Base-by-base conservation (phyloP, 495 filamentous ascomycete genomes). In the Aspergillus steynii region DNA sequence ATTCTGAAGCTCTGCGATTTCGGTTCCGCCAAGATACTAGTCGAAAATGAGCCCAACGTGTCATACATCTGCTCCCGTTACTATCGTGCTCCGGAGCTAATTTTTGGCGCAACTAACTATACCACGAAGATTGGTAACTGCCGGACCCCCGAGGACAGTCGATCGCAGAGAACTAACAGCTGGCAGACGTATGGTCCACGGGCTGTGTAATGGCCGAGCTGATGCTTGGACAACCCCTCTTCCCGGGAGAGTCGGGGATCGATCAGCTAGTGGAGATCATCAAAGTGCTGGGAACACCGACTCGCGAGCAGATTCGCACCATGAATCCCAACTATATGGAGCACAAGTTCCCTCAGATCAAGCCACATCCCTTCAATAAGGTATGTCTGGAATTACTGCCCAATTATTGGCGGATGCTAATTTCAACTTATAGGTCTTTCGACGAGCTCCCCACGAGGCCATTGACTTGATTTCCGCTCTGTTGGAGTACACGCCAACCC, bases 321-420 rank as follows among this genome's bases (percentile, higher is more conserved):
- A 99, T 99, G 96, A 99, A 99, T 73, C 96, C 95, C 55, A 99
- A 99, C 76, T 98, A 99, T 76, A 99, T 99, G 95, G 95, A 98
- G 77, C 95, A 99, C 78, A 98, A 98, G 78, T 99, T 99, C 72
- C 96, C 95, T 48, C 95, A 99, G 72, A 99, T 99, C 83, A 99
- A 99, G 81, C 95, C 95, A 46, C 95, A 99, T 70, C 95, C 95
- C 10, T 99, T 99, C 83, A 93, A 90, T 72, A 99, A 98, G 85
- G 88, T 90, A 76, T 58, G 65, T 72, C 37, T 1, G 27, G 28
- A 5, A 20, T 32, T n/a, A 20, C 42, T 12, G 28, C 34, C 12
- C 9, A 46, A 14, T 28, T n/a, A 28, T 47, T 49, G 25, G 45
- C 1, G 25, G 37, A 10, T 4, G 26, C 46, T 58, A 47, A 58